These are phyloP conservation scores for Dipodascopsis uninucleata DNA, from an alignment of 805 yeast genomes.

Conservation along the genomic window DNA sequence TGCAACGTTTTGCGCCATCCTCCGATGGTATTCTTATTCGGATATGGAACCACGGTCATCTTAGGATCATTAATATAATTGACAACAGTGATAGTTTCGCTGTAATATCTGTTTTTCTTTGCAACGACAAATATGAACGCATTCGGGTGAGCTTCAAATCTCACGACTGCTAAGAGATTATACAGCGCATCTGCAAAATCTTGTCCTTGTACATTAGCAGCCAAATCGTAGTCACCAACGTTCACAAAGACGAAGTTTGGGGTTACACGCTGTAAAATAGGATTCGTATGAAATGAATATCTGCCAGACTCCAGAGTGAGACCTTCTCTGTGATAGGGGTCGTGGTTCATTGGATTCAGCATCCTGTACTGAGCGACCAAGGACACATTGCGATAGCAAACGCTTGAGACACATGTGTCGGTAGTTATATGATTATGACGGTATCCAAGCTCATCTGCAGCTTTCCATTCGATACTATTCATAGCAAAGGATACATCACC, in stretches of 20 bases:
- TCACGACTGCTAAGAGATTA: slow-evolving; percentile 8
- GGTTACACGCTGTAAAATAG: slow-evolving; percentile 10
- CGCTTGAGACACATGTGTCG: neutral
- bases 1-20: slow-evolving; percentile 3
- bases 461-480: slow-evolving; percentile 17
- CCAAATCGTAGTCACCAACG: slow-evolving; percentile 18
- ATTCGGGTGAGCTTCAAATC: slow-evolving; percentile 14
- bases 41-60: slow-evolving; percentile 1
- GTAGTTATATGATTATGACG: slow-evolving; percentile 23
- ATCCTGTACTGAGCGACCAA: slow-evolving; percentile 15
- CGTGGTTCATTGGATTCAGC: slow-evolving; percentile 16
- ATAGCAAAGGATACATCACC: slow-evolving; percentile 5
- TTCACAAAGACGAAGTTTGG: slow-evolving; percentile 21
- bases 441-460: slow-evolving; percentile 15
- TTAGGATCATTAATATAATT: slow-evolving; percentile 8
- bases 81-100: slow-evolving; percentile 14
- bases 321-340: slow-evolving; percentile 13
- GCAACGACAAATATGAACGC: slow-evolving; percentile 14
- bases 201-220: slow-evolving; percentile 2
- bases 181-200: slow-evolving; percentile 15
- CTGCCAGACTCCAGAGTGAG: slow-evolving; percentile 21
- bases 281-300: slow-evolving; percentile 10
- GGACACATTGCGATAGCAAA: neutral
- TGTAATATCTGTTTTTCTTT: slow-evolving; percentile 13
- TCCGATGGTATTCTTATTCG: neutral